Conservation (phyloP, 129 eudicot species). For the Erigeron canadensis region DNA sequence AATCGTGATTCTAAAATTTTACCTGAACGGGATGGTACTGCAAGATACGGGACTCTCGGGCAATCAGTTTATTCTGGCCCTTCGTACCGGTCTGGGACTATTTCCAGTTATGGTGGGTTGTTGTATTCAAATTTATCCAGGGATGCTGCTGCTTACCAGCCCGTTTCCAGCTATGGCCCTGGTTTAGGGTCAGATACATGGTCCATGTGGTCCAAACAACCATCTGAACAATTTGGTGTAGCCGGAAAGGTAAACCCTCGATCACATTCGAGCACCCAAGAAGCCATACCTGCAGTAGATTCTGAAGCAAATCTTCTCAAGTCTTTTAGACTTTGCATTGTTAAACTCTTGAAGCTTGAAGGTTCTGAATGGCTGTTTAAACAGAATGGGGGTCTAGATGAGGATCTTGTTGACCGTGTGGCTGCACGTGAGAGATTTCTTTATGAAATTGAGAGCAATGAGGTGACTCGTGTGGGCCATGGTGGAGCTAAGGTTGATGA, state of each 20-base stretch:
- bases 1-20: constrained; percentile 36
- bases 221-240: constrained; percentile 88
- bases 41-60: constrained; percentile 40
- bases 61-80: constrained; percentile 40
- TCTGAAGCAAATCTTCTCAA: constrained; percentile 71
- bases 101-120: constrained; percentile 32
- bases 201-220: constrained; percentile 84
- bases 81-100: constrained; percentile 47
- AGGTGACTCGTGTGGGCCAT: constrained; percentile 33
- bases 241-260: constrained; percentile 38
- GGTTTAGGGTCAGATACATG: constrained; percentile 47
- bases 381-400: constrained; percentile 84
- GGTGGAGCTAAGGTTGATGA: constrained; percentile 36
- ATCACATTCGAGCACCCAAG: constrained; percentile 36
- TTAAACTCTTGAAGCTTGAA: constrained; percentile 77
- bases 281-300: constrained; percentile 46
- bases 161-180: constrained; percentile 27
- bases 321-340: constrained; percentile 62
- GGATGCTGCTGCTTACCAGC: constrained; percentile 58
- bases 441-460: constrained; percentile 59
- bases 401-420: constrained; percentile 87
- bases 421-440: constrained; percentile 80
- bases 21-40: constrained; percentile 23
- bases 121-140: constrained; percentile 37
- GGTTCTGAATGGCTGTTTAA: constrained; percentile 90